A percentile compares a stretch with the other conserved stretches of the same genome.
Conservation (phyloP, 106 monocot species). For the Iris macrosiphon region DNA sequence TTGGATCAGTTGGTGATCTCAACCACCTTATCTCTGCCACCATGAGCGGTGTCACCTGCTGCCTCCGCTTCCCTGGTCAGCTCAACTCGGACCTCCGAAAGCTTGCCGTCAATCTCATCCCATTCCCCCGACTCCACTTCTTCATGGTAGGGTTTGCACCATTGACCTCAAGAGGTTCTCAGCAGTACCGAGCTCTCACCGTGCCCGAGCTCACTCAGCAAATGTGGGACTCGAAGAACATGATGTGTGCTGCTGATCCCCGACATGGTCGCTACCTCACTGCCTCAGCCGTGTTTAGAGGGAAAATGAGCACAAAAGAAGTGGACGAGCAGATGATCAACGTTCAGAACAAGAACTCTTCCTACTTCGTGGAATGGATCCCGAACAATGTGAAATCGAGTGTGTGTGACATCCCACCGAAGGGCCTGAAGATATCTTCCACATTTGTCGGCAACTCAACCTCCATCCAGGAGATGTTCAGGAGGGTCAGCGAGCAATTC, state of each 20-base stretch:
- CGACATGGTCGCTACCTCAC: slow-evolving; percentile 75
- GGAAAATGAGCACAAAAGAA: slow-evolving; percentile 82
- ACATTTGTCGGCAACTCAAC: slow-evolving; percentile 86
- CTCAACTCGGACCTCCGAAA: slow-evolving; percentile 46
- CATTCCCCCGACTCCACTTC: slow-evolving; percentile 68
- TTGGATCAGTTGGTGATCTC: slow-evolving; percentile 33
- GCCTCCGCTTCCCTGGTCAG: slow-evolving; percentile 30
- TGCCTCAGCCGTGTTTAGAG: slow-evolving; percentile 78
- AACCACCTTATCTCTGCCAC: slow-evolving; percentile 55
- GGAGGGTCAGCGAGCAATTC: slow-evolving; percentile 74
- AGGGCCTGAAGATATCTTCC: slow-evolving; percentile 63
- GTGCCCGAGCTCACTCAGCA: slow-evolving; percentile 83
- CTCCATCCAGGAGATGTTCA: slow-evolving; percentile 86
- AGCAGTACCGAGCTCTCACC: slow-evolving; percentile 70
- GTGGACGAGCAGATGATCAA: slow-evolving; percentile 85
- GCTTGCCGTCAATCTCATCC: slow-evolving; percentile 60
- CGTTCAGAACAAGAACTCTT: slow-evolving; percentile 83
- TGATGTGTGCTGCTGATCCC: slow-evolving; percentile 83
- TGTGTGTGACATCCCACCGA: slow-evolving; percentile 64
- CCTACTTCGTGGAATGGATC: slow-evolving; percentile 86
- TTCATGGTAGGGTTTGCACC: slow-evolving; percentile 69
- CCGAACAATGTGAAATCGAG: slow-evolving; percentile 83
- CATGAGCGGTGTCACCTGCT: slow-evolving; percentile 48
- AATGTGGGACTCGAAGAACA: slow-evolving; percentile 86
- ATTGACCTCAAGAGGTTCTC: slow-evolving; percentile 51